These are phyloP conservation scores for Aureobasidium mangrovei DNA, from an alignment of 2,329 filamentous ascomycete genomes.

Conservation along the genomic window DNA sequence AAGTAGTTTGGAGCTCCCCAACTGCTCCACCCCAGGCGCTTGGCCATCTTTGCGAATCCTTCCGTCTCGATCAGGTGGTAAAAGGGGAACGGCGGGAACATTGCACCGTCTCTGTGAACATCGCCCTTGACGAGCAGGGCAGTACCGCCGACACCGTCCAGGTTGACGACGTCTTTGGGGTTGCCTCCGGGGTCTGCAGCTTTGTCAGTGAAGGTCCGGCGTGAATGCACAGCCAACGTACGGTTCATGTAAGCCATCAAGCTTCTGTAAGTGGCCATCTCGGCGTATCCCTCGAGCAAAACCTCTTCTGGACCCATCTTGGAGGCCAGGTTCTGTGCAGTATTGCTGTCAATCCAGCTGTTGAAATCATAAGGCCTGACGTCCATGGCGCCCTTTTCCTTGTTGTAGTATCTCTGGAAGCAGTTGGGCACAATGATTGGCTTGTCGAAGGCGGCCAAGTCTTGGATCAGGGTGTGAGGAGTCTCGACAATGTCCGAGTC, in stretches of 20 bases:
- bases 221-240: slow-evolving; percentile 26
- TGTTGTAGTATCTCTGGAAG: slow-evolving; percentile 69
- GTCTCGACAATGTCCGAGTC: slow-evolving; percentile 89
- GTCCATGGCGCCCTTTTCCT: slow-evolving; percentile 61
- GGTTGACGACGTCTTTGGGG: slow-evolving; percentile 41
- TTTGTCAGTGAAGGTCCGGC: background rate
- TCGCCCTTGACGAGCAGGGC: slow-evolving; percentile 91
- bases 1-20: slow-evolving; percentile 95
- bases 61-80: slow-evolving; percentile 97
- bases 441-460: slow-evolving; percentile 79
- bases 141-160: slow-evolving; percentile 92
- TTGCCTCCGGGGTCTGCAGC: slow-evolving; percentile 22
- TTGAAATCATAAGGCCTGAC: slow-evolving; percentile 94
- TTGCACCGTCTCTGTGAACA: slow-evolving; percentile 92
- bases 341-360: slow-evolving; percentile 87
- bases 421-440: slow-evolving; percentile 93
- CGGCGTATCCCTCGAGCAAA: slow-evolving; percentile 81
- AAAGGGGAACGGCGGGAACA: slow-evolving; percentile 96
- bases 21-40: slow-evolving; percentile 72
- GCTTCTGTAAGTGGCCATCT: slow-evolving; percentile 84
- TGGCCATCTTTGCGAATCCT: slow-evolving; percentile 96
- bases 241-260: slow-evolving; percentile 80
- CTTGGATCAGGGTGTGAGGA: slow-evolving; percentile 76
- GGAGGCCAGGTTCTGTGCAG: slow-evolving; percentile 63
- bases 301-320: slow-evolving; percentile 89